phyloP scores from a whole-genome alignment of 495 filamentous ascomycete genomes.

The Jackrogersella minutella region DNA sequence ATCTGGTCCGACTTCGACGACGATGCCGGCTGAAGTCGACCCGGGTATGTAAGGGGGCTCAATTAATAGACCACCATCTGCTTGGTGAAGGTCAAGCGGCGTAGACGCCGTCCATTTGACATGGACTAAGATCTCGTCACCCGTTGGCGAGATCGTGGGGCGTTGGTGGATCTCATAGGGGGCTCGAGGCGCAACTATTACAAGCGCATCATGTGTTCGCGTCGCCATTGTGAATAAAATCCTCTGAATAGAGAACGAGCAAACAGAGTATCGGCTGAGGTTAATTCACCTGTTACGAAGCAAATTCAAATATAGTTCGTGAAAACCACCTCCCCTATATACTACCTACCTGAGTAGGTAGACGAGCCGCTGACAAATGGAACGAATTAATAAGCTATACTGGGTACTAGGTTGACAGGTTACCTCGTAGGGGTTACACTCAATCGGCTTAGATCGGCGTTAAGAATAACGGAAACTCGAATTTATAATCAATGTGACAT shows the following conservation, averaged over 20 bases:
- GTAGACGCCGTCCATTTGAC: slow-evolving; percentile 61
- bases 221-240: slow-evolving; percentile 15
- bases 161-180: slow-evolving; percentile 48
- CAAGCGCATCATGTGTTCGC: slow-evolving; percentile 52
- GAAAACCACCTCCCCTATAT: background rate
- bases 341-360: background rate
- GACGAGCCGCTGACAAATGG: background rate
- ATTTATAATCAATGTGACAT: no score
- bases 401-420: no score
- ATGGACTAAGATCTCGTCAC: slow-evolving; percentile 50
- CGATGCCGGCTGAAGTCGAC: slow-evolving; percentile 52
- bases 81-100: slow-evolving; percentile 63
- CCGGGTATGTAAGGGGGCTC: slow-evolving; percentile 50
- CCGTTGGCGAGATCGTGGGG: slow-evolving; percentile 50
- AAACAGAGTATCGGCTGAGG: background rate
- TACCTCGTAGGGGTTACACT: no score
- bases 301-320: background rate
- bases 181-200: slow-evolving; percentile 44
- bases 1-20: slow-evolving; percentile 53
- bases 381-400: background rate
- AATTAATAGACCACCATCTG: slow-evolving; percentile 58
- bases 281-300: background rate
- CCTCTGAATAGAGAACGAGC: background rate
- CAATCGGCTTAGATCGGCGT: background rate
- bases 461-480: background rate